phyloP scores from a whole-genome alignment of 2,329 filamentous ascomycete species.

The Domatiomyces catenatus region DNA sequence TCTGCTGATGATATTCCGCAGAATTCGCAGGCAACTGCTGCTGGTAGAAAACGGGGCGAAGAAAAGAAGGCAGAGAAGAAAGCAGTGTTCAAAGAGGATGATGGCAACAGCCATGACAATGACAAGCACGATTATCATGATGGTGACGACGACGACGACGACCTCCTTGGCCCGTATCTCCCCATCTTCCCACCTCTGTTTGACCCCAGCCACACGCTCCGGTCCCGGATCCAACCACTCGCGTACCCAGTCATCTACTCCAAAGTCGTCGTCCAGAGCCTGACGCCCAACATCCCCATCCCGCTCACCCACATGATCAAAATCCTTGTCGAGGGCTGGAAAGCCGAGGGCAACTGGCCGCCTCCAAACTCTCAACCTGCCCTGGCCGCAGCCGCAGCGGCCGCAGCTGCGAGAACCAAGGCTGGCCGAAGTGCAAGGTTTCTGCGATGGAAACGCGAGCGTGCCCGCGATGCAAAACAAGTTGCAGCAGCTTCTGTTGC shows the following conservation, averaged over 20 bases:
- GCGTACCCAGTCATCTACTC: conserved; percentile 75
- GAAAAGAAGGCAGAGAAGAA: background rate
- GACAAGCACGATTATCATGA: background rate
- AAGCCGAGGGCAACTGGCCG: conserved; percentile 85
- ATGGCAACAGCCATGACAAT: background rate
- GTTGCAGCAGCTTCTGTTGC: background rate
- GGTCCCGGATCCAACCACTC: conserved; percentile 56
- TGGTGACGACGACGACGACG: background rate
- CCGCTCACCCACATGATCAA: conserved; percentile 69
- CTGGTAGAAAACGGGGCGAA: background rate
- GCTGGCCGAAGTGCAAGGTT: conserved; percentile 27
- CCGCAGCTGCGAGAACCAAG: conserved; percentile 32
- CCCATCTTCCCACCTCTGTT: conserved; percentile 61
- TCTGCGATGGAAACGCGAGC: background rate
- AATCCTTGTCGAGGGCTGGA: conserved; percentile 79
- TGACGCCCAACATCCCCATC: conserved; percentile 75
- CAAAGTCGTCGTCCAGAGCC: conserved; percentile 65
- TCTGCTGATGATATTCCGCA: background rate
- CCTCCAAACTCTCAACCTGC: conserved; percentile 36
- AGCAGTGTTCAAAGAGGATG: background rate
- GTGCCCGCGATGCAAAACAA: background rate
- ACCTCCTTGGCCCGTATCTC: conserved; percentile 42
- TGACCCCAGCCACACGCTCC: conserved; percentile 58
- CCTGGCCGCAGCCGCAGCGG: conserved; percentile 43
- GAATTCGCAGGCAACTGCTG: background rate